A percentile compares a stretch with the other conserved stretches of the same genome.
These are phyloP conservation scores for Neocatenulostroma microsporum DNA, from an alignment of 2,329 filamentous ascomycete species.

Conservation along the genomic window DNA sequence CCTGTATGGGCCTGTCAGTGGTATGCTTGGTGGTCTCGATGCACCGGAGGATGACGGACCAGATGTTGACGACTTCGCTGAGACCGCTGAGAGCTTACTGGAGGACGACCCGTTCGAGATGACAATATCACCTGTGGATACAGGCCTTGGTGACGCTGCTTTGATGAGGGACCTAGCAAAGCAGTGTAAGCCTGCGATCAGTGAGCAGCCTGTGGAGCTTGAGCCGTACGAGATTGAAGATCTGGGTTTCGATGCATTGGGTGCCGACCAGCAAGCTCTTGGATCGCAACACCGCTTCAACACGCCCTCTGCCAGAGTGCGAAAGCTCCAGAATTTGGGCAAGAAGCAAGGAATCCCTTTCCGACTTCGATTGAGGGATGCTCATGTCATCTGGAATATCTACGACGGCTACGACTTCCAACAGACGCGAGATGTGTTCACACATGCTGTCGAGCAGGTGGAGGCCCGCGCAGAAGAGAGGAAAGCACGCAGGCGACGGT, in stretches of 20 bases:
- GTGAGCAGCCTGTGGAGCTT: slow-evolving; percentile 18
- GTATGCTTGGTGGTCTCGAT: slow-evolving; percentile 20
- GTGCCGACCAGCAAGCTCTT: slow-evolving; percentile 19
- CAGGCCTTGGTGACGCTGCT: slow-evolving; percentile 24
- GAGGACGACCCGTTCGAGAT: slow-evolving; percentile 34
- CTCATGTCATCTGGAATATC: slow-evolving; percentile 94
- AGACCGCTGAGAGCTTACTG: slow-evolving; percentile 30
- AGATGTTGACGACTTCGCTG: slow-evolving; percentile 17
- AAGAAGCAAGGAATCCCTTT: slow-evolving; percentile 42
- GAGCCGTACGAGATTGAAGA: slow-evolving; percentile 26
- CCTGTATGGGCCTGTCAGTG: slow-evolving; percentile 28
- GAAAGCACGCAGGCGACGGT: slow-evolving; percentile 49
- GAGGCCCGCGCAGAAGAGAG: slow-evolving; percentile 75
- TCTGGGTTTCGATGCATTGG: slow-evolving; percentile 28
- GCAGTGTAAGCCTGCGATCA: slow-evolving; percentile 19
- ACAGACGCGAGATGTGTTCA: slow-evolving; percentile 75
- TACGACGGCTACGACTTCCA: slow-evolving; percentile 98
- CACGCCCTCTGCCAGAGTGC: slow-evolving; percentile 15
- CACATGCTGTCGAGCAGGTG: slow-evolving; percentile 79
- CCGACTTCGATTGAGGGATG: slow-evolving; percentile 69
- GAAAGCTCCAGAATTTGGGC: slow-evolving; percentile 6
- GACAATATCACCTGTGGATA: slow-evolving; percentile 21
- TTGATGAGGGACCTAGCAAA: slow-evolving; percentile 25
- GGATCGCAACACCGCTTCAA: slow-evolving; percentile 26
- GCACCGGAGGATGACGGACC: slow-evolving; percentile 10